phyloP scores from a whole-genome alignment of 2,329 filamentous ascomycete species.

The Clonostachys chloroleuca region DNA sequence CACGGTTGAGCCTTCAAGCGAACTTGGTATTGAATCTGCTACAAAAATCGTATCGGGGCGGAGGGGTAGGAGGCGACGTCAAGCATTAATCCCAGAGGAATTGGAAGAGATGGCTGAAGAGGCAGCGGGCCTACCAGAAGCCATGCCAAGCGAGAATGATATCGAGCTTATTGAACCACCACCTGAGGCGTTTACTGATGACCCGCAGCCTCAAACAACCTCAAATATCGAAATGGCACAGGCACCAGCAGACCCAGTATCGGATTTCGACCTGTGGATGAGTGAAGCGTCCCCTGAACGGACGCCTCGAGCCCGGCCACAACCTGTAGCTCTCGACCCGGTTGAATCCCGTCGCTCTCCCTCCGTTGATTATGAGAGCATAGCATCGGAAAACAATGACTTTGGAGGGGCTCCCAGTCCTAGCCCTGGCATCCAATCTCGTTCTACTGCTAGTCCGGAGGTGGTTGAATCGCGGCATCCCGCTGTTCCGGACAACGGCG shows the following conservation, averaged over 20 bases:
- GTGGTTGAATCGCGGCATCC: no score
- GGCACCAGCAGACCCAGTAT: conserved; percentile 7
- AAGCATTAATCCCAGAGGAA: conserved; percentile 16
- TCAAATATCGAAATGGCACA: not conserved
- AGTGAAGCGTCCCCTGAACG: conserved; percentile 30
- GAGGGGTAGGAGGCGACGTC: conserved; percentile 9
- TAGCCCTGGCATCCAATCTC: no score
- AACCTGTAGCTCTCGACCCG: conserved; percentile 7
- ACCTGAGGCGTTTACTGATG: not conserved
- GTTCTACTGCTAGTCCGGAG: no score
- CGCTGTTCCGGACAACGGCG: conserved; percentile 10
- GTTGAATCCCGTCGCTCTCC: conserved; percentile 1
- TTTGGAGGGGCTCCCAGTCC: no score
- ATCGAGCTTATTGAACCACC: conserved; percentile 16
- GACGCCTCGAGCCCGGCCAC: conserved; percentile 20
- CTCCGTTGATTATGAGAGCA: conserved; percentile 1
- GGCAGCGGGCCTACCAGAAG: not conserved
- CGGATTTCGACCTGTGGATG: conserved; percentile 41
- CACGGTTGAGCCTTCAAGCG: conserved; percentile 15
- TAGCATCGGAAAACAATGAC: not conserved
- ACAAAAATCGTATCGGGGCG: conserved; percentile 7
- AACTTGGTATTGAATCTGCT: conserved; percentile 8
- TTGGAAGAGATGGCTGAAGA: conserved; percentile 14
- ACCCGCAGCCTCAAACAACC: no score
- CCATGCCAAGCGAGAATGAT: conserved; percentile 14